Evolutionary conservation across 441 rosid genomes (phyloP), one percentile per base, ranked within the genome.

Genomic region (Pelargonium myrrhifolium): DNA sequence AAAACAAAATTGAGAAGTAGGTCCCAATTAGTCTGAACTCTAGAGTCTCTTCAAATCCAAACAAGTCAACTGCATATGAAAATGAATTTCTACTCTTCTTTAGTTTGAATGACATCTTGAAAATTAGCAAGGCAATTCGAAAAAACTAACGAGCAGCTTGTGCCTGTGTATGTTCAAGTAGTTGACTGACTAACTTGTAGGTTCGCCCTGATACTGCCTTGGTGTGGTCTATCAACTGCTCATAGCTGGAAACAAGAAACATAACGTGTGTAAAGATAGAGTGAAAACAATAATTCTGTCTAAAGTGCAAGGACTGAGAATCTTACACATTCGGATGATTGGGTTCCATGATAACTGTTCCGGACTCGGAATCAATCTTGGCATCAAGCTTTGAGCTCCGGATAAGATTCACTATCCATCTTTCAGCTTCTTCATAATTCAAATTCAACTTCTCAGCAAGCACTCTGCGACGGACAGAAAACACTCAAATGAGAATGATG

Each of bases 331-430:
- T 86, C 63, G 90, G 96, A 24, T 83, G 80, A 74, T 79, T 88
- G 11, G 95, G 92, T 76, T 91, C 97, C 90, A 93, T 89, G 68
- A 78, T 65, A 39, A 93, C 84, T 6, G 97, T 85, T 83, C 97
- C 96, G 0, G 86, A 71, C 77, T 89, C 59, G 4, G 97, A 83
- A 80, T 93, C 97, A 74, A 93, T 88, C 83, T 91, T 91, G 65
- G 99, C 99, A 76, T 89, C 96, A 0, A 91, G 92, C 79, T 93
- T 88, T 56, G 99, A 93, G 82, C 80, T 82, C 22, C 91, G 90
- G 73, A 93, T 87, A 14, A 91, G 97, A 79, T 84, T 88, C 71
- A 86, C 97, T 73, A 93, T 91, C 99, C 97, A 93, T 80, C 92
- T 89, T 84, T 93, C 97, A 17, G 96, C 96, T 61, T 93, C 99